Evolutionary conservation across 345 rosid genomes (phyloP).

Genomic region (Xanthoceras sorbifolium): DNA sequence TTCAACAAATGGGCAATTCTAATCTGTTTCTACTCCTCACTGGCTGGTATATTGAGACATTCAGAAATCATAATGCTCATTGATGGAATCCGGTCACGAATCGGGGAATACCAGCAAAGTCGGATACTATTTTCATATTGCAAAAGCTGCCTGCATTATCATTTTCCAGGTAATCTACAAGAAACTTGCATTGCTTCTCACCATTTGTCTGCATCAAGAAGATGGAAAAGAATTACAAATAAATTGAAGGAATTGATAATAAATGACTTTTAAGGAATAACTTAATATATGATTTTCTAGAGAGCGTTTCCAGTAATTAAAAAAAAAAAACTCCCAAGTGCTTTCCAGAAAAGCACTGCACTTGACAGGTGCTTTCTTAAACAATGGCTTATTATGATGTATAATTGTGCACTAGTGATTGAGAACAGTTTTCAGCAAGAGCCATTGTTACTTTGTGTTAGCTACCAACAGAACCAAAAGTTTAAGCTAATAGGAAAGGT

Average conservation of each 20-base stretch:
- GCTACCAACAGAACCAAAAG: too few species aligned
- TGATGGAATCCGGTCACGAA: slow-evolving; percentile 65
- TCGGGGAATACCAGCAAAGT: slow-evolving; percentile 69
- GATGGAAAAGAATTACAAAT: not conserved
- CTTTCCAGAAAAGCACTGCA: too few species aligned
- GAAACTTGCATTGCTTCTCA: slow-evolving; percentile 70
- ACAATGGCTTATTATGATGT: not conserved
- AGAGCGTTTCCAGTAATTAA: too few species aligned
- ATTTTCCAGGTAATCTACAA: slow-evolving; percentile 52
- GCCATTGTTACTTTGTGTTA: not conserved
- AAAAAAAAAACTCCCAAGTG: too few species aligned
- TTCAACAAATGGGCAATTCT: not conserved
- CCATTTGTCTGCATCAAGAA: slow-evolving; percentile 71
- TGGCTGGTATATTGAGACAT: not conserved
- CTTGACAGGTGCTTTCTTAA: not conserved
- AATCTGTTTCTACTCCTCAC: not conserved
- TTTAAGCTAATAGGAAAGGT: too few species aligned
- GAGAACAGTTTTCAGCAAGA: not conserved
- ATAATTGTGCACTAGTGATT: not conserved
- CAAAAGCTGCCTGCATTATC: slow-evolving; percentile 44
- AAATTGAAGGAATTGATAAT: slow-evolving; percentile 7
- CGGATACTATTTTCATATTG: slow-evolving; percentile 53
- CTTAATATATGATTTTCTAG: too few species aligned
- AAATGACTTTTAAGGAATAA: too few species aligned
- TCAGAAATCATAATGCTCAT: slow-evolving; percentile 21